Percentiles rank a stretch among this genome's conserved stretches.
Evolutionary conservation across 768 basidiomycete genomes (phyloP).

Genomic region (Agaricus sinodeliciosus): DNA sequence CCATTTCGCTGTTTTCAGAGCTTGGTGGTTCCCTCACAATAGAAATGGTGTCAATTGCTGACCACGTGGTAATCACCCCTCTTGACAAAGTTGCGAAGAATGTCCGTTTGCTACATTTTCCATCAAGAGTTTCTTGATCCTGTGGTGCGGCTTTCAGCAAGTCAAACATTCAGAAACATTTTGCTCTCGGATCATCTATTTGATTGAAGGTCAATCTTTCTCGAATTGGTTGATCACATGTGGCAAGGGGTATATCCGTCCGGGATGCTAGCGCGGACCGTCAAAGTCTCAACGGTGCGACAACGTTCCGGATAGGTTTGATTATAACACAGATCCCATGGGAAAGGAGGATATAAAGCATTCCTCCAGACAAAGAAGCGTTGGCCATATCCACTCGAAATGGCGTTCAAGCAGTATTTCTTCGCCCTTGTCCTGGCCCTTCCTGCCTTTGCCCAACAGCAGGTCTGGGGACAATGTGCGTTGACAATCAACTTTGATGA

Average conservation of each 20-base stretch:
- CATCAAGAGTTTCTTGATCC: background rate
- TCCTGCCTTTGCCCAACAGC: constrained; percentile 22
- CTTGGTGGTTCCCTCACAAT: no score
- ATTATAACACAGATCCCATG: background rate
- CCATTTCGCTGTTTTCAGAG: no score
- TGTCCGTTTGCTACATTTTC: constrained; percentile 3
- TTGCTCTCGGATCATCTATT: background rate
- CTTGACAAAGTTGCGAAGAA: background rate
- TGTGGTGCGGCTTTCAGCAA: background rate
- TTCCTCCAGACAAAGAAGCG: background rate
- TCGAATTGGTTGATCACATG: background rate
- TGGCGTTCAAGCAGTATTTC: constrained; percentile 20
- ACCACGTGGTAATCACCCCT: background rate
- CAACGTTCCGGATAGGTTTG: background rate
- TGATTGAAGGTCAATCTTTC: background rate
- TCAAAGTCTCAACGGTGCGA: background rate
- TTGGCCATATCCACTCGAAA: constrained; percentile 3
- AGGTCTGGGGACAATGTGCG: constrained; percentile 24
- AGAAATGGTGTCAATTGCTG: background rate
- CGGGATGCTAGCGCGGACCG: background rate
- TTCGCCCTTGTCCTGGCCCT: constrained; percentile 20
- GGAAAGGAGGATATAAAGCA: background rate
- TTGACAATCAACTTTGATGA: background rate
- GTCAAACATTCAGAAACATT: background rate
- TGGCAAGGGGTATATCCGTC: background rate